These are phyloP conservation scores for Smithsoniella earleae DNA, from an alignment of 163 green algal species.

Conservation along the genomic window DNA sequence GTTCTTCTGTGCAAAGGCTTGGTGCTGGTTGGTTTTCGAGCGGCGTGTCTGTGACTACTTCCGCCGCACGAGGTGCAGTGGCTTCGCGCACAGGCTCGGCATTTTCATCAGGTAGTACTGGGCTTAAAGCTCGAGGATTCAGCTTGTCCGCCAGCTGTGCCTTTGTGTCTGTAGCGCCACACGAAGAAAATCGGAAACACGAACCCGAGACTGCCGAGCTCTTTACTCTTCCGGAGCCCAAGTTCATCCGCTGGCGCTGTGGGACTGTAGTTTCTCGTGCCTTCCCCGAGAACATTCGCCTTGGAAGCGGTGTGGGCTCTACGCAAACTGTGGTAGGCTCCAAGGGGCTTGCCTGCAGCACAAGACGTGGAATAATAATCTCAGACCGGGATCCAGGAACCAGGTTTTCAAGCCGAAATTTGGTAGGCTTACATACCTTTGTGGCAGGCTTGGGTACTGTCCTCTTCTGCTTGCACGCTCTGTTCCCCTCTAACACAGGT, in stretches of 20 bases:
- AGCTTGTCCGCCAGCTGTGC: neutral
- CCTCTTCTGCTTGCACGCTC: too few relatives aligned
- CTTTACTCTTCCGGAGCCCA: constrained; percentile 25
- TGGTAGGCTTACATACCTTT: too few relatives aligned
- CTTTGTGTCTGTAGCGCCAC: neutral
- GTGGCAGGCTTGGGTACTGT: too few relatives aligned
- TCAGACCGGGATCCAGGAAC: neutral
- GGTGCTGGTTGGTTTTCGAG: neutral
- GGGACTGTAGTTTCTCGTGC: neutral
- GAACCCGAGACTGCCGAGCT: constrained; percentile 16
- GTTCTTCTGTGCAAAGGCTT: neutral
- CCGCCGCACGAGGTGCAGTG: neutral
- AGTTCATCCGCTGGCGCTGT: neutral
- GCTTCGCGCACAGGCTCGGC: neutral
- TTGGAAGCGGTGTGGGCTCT: neutral
- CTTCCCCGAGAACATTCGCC: neutral
- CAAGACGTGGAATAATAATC: neutral
- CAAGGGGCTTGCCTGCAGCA: neutral
- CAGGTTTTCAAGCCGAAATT: neutral
- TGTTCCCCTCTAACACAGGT: too few relatives aligned
- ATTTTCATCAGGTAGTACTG: neutral
- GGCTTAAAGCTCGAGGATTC: neutral
- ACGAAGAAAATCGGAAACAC: neutral
- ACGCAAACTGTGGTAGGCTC: neutral
- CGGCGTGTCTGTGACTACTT: neutral